Conservation (phyloP, 2,329 filamentous ascomycete species). For the Fusarium sterilihyphosum region DNA sequence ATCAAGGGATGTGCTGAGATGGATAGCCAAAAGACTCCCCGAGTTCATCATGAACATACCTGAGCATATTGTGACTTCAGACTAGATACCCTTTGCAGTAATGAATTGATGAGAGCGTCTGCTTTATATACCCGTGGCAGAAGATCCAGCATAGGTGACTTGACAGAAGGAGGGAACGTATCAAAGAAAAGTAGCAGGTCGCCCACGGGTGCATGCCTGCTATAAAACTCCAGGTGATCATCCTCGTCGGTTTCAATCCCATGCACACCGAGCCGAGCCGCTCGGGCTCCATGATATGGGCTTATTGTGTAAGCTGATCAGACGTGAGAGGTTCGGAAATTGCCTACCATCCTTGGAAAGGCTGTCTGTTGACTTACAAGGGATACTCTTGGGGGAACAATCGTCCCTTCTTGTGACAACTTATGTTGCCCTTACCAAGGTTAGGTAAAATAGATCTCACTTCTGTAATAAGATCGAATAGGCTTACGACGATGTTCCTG, state of each 20-base stretch:
- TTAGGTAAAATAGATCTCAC: background rate
- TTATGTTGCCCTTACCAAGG: background rate
- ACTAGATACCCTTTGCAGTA: background rate
- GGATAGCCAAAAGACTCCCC: background rate
- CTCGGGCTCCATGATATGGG: background rate
- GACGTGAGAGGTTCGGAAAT: background rate
- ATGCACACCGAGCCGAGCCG: constrained; percentile 19
- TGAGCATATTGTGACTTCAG: background rate
- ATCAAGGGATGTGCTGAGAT: constrained; percentile 2
- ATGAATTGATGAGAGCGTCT: background rate
- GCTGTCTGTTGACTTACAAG: background rate
- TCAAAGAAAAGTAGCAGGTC: too few species aligned
- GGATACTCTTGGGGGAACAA: background rate
- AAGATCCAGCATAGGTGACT: background rate
- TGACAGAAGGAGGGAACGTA: too few species aligned
- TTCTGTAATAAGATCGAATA: background rate
- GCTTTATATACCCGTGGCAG: background rate
- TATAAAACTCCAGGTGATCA: background rate
- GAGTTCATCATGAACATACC: background rate
- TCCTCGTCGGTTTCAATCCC: background rate
- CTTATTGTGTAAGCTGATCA: background rate
- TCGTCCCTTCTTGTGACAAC: background rate
- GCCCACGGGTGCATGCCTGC: background rate
- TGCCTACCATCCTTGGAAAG: background rate
- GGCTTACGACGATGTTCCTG: fast-evolving